Base-by-base conservation (phyloP, 176 grass and related monocot species). In the Secale cereale region DNA sequence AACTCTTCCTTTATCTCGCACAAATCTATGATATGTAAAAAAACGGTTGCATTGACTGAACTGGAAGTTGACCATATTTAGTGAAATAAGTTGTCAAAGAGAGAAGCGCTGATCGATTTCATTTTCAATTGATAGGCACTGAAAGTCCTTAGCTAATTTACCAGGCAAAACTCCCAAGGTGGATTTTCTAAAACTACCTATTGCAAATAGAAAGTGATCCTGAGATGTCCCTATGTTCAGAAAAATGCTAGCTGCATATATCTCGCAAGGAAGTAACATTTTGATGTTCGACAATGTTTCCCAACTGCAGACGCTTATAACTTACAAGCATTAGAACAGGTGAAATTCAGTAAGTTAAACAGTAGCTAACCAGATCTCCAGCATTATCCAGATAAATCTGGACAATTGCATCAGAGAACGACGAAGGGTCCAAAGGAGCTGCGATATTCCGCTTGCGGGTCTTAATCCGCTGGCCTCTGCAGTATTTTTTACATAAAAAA, bases 401-500 rank as follows among this genome's bases (percentile, higher is more conserved):
- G 85, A 98, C 91, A 88, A 98, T 92, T 85, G 95, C 95, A 98
- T 98, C 95, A 88, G 93, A 94, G 89, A 98, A 98, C 84, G 95
- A 90, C 87, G 95, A 83, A 94, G 91, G 91, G 87, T 98, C 95
- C 83, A 98, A 91, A 87, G 95, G 91, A 69, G 91, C 91, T 69
- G 93, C 87, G 25, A 98, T 98, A 76, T 98, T 98, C 87, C 93
- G 82, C 84, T 98, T 98, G 95, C 95, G 91, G 93, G 95, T 98
- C 95, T 93, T 98, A 88, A 98, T 98, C 95, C 92, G 93, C 89
- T 89, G 85, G 80, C 95, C 93, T 92, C 93, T 98, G 89, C 67
- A 87, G 70, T 87, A 69, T 79, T 70, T 37, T 79, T 70, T 37
- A 8, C 10, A 22, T 37, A 88, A 78, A 54, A 29, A 46, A 70